Evolutionary conservation across 345 rosid species (phyloP), one percentile per base, ranked within the genome.

Genomic region (Schrenkiella parvula): DNA sequence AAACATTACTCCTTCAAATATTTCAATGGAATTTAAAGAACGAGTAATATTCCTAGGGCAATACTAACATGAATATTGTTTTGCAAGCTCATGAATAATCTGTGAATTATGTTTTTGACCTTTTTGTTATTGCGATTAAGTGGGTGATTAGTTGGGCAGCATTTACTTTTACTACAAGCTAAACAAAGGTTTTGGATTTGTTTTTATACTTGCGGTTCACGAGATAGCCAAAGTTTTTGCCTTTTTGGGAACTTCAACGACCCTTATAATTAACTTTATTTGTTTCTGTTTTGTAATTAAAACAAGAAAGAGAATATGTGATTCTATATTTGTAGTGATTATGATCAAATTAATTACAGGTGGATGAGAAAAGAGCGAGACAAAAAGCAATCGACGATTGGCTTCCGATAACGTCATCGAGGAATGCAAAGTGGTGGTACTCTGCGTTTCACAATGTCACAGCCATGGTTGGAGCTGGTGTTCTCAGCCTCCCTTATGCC

Each of bases 391-490:
- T 84, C 21, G 90, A 89, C 41, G 89, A 80, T 0, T 89, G 96
- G 92, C 83, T 89, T 55, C 96, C 96, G 0, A 84, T 89, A 28
- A 83, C 89, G 8, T 79, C 89, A 3, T 79, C 87, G 6, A 85
- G 96, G 43, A 82, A 87, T 31, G 96, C 91, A 13, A 89, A 83
- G 80, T 89, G 96, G 96, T 89, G 96, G 96, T 88, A 88, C 78
- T 77, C 96, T n/a, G 81, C 93, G 25, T 89, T 89, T 70, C 96
- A 89, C 89, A 88, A 89, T 81, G 89, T 89, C 79, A 89, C 96
- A 3, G 89, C 96, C 64, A 88, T 89, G 91, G 96, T 89, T 68
- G 93, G 96, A 55, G 93, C 93, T 25, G 91, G 96, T 35, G 91
- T 88, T 64, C 96, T 89, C 53, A 70, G 93, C 72, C 91, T 89